Percentiles rank a stretch among this genome's conserved stretches.
phyloP scores from a whole-genome alignment of 2,329 filamentous ascomycete genomes.

The Neonectria neomacrospora region DNA sequence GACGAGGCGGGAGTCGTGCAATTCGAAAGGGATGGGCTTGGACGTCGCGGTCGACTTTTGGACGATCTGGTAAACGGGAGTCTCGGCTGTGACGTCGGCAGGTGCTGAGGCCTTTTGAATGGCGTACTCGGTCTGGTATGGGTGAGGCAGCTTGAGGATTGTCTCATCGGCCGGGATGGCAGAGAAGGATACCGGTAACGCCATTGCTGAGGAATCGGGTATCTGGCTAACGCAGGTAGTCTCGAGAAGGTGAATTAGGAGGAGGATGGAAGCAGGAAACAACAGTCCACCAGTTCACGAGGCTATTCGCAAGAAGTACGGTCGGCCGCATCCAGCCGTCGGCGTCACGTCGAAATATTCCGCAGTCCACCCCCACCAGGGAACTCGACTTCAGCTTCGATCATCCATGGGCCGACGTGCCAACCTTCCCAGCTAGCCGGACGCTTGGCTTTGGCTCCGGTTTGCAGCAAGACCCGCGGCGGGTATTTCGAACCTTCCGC shows the following conservation, averaged over 20 bases:
- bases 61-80: conserved; percentile 51
- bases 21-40: conserved; percentile 44
- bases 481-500: conserved; percentile 6
- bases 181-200: conserved; percentile 35
- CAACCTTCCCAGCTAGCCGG: conserved; percentile 12
- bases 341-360: conserved; percentile 4
- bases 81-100: conserved; percentile 25
- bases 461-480: conserved; percentile 10
- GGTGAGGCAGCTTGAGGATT: conserved; percentile 61
- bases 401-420: not conserved
- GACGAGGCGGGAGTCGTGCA: conserved; percentile 51
- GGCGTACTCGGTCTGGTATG: conserved; percentile 59
- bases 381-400: conserved; percentile 15
- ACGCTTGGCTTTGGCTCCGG: conserved; percentile 3
- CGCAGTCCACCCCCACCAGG: conserved; percentile 8
- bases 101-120: conserved; percentile 49
- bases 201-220: conserved; percentile 29
- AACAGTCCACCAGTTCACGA: conserved; percentile 19
- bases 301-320: conserved; percentile 36
- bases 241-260: conserved; percentile 1
- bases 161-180: conserved; percentile 48
- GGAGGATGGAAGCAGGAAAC: not conserved
- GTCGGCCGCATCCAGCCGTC: not conserved
- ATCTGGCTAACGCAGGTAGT: conserved; percentile 3
- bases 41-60: conserved; percentile 43